These are phyloP conservation scores for Ajuga reptans DNA, from an alignment of 305 asterid genomes.

Conservation along the genomic window DNA sequence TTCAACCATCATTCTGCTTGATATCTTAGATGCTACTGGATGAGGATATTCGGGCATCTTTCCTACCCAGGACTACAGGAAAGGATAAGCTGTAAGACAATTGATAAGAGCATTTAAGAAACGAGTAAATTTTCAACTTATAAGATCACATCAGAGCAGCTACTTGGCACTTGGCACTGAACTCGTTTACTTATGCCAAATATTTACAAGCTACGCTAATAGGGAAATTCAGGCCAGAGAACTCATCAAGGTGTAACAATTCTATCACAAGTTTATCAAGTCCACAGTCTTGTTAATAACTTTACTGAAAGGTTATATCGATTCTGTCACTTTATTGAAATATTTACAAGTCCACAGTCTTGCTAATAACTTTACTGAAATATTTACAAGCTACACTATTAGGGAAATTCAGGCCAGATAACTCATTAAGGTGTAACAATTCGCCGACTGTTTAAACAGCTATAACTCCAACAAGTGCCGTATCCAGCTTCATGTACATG, in stretches of 20 bases:
- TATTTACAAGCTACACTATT: too few species aligned
- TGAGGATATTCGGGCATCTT: slow-evolving; percentile 73
- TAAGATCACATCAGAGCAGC: slow-evolving; percentile 4
- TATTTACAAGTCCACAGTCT: not conserved
- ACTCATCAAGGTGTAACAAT: not conserved
- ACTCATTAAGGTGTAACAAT: too few species aligned
- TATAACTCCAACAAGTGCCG: slow-evolving; percentile 10
- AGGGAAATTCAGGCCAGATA: too few species aligned
- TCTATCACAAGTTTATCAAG: not conserved
- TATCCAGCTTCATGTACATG: slow-evolving; percentile 17
- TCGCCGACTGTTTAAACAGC: slow-evolving; percentile 1
- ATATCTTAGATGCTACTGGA: slow-evolving; percentile 80
- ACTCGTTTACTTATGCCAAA: not conserved
- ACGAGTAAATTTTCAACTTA: slow-evolving; percentile 12
- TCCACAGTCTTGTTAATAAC: slow-evolving; percentile 3
- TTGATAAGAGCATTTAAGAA: slow-evolving; percentile 2
- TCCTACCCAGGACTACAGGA: slow-evolving; percentile 72
- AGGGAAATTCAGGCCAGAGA: not conserved
- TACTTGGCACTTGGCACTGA: not conserved
- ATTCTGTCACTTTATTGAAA: not conserved
- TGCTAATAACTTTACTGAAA: slow-evolving; percentile 1
- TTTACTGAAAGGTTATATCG: not conserved
- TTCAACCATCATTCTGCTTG: slow-evolving; percentile 88
- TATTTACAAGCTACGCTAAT: slow-evolving; percentile 2
- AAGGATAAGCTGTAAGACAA: slow-evolving; percentile 28